These are phyloP conservation scores for Novymonas esmeraldas DNA, from an alignment of 208 protist genomes.

Conservation along the genomic window DNA sequence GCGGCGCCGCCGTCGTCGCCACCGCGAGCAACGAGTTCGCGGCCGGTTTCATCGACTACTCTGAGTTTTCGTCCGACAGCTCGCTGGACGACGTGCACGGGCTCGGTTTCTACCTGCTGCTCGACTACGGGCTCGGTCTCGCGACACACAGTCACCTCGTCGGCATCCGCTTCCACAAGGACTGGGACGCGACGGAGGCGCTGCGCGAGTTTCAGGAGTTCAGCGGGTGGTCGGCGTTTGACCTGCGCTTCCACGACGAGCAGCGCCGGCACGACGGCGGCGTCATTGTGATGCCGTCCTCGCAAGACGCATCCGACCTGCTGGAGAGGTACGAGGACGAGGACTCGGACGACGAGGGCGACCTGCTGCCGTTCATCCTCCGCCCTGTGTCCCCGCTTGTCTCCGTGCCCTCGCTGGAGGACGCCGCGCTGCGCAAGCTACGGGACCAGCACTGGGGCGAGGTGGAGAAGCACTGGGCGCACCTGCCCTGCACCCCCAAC, in stretches of 20 bases:
- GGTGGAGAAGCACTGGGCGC: constrained; percentile 75
- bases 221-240: constrained; percentile 76
- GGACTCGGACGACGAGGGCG: constrained; percentile 86
- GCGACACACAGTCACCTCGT: constrained; percentile 84
- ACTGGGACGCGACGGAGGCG: constrained; percentile 56
- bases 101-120: constrained; percentile 73
- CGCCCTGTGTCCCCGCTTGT: constrained; percentile 74
- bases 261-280: constrained; percentile 64
- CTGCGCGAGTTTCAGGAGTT: constrained; percentile 79
- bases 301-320: constrained; percentile 81
- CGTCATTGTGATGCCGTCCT: constrained; percentile 78
- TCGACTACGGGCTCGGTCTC: constrained; percentile 75
- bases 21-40: constrained; percentile 48
- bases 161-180: constrained; percentile 65
- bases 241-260: constrained; percentile 80
- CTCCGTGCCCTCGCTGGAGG: constrained; percentile 77
- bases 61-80: constrained; percentile 63
- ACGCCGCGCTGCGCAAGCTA: constrained; percentile 70
- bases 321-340: constrained; percentile 91
- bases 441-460: constrained; percentile 75
- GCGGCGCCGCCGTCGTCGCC: neutral
- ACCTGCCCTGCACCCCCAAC: constrained; percentile 64
- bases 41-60: constrained; percentile 81
- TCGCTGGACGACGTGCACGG: constrained; percentile 71
- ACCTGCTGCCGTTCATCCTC: constrained; percentile 78